Evolutionary conservation across 768 basidiomycete genomes (phyloP).

Genomic region (Serendipita sp.): DNA sequence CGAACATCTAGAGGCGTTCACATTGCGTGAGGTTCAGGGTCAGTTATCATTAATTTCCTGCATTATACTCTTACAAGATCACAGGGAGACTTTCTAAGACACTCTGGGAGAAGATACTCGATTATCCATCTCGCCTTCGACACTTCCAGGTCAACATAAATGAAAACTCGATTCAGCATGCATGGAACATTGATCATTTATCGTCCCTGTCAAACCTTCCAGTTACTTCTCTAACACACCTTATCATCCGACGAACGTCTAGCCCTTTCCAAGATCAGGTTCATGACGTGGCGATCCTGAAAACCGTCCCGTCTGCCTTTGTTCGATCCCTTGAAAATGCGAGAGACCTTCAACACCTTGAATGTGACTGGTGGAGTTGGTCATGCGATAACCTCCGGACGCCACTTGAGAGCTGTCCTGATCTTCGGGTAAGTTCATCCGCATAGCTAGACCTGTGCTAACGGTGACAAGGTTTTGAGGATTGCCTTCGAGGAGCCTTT

Average conservation of each 20-base stretch:
- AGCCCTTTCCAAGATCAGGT: conserved; percentile 14
- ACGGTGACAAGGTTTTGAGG: conserved; percentile 16
- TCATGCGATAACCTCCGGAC: conserved; percentile 20
- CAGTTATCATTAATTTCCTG: not conserved
- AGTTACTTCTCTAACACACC: conserved; percentile 15
- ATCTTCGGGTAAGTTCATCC: conserved; percentile 17
- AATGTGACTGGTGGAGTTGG: conserved; percentile 28
- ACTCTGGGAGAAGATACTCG: conserved; percentile 22
- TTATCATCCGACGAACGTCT: conserved; percentile 19
- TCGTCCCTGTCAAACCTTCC: conserved; percentile 21
- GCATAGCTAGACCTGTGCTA: conserved; percentile 7
- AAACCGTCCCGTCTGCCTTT: conserved; percentile 21
- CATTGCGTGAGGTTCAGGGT: conserved; percentile 26
- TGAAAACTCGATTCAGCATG: conserved; percentile 24
- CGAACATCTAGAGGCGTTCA: conserved; percentile 21
- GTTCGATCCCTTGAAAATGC: conserved; percentile 17
- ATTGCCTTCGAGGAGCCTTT: conserved; percentile 25
- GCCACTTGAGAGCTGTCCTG: conserved; percentile 21
- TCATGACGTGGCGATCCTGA: conserved; percentile 20
- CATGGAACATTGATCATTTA: conserved; percentile 27
- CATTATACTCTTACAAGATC: not conserved
- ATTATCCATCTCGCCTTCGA: conserved; percentile 18
- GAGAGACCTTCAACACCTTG: conserved; percentile 17
- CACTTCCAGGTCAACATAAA: conserved; percentile 18
- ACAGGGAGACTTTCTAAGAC: conserved; percentile 23